phyloP scores from a whole-genome alignment of 2,329 filamentous ascomycete genomes.

The Fragosphaeria purpurea region DNA sequence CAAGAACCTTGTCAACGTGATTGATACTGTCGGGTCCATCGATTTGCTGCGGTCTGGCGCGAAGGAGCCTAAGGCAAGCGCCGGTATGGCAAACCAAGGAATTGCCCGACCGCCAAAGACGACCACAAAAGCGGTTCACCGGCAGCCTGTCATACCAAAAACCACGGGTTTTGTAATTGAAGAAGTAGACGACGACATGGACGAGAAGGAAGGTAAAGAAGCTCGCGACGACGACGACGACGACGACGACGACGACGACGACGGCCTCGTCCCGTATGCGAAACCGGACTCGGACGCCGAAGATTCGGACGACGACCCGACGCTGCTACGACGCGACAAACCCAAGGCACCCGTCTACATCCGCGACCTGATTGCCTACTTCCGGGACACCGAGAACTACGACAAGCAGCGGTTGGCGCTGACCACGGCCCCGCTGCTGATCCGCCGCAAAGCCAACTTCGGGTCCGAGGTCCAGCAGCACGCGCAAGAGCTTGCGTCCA shows the following conservation, averaged over 20 bases:
- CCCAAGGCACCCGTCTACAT: constrained; percentile 82
- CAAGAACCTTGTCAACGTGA: constrained; percentile 50
- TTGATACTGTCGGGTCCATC: constrained; percentile 53
- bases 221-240: constrained; percentile 47
- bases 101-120: constrained; percentile 16
- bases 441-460: constrained; percentile 79
- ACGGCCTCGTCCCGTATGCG: constrained; percentile 64
- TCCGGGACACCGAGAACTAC: constrained; percentile 73
- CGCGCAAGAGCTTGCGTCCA: constrained; percentile 65
- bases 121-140: constrained; percentile 4
- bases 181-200: constrained; percentile 47
- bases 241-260: constrained; percentile 49
- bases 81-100: constrained; percentile 4
- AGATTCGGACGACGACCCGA: constrained; percentile 90
- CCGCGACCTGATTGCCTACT: constrained; percentile 67
- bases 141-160: constrained; percentile 12
- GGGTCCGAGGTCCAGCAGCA: constrained; percentile 83
- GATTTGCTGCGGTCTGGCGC: constrained; percentile 32
- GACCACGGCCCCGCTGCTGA: constrained; percentile 64
- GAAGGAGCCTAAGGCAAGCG: constrained; percentile 8
- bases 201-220: too few relatives aligned
- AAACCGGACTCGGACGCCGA: constrained; percentile 84
- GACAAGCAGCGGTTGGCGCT: constrained; percentile 77
- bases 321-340: constrained; percentile 73
- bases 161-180: constrained; percentile 46